These are phyloP conservation scores for Pythium sp. DNA, from an alignment of 352 stramenopile species.

Conservation along the genomic window DNA sequence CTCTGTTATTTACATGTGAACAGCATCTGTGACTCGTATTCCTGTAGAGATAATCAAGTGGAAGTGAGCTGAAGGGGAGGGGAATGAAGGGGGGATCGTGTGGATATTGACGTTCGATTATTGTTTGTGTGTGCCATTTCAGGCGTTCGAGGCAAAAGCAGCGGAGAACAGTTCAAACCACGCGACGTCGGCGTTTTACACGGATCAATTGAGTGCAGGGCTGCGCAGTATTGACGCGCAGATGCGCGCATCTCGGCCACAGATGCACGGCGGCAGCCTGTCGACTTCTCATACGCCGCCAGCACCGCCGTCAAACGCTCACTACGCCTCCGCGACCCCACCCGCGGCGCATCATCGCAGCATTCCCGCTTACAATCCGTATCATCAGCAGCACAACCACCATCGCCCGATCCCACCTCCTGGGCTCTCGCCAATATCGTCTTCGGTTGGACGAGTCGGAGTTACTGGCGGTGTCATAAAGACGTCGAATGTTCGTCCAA, in stretches of 20 bases:
- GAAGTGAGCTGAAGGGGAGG: background rate
- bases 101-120: background rate
- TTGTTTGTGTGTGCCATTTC: constrained; percentile 1
- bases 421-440: background rate
- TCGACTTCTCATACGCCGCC: background rate
- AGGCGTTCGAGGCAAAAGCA: constrained; percentile 54
- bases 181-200: constrained; percentile 54
- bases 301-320: background rate
- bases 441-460: background rate
- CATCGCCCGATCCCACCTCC: background rate
- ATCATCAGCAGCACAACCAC: constrained; percentile 10
- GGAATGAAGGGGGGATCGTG: background rate
- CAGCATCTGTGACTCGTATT: background rate
- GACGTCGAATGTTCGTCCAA: background rate
- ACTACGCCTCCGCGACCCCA: constrained; percentile 1
- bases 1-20: background rate
- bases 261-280: constrained; percentile 11
- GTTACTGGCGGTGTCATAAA: background rate
- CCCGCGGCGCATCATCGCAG: constrained; percentile 11
- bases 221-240: constrained; percentile 59
- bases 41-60: background rate
- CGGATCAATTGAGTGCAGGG: constrained; percentile 39
- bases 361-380: constrained; percentile 15
- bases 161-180: constrained; percentile 38
- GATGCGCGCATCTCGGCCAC: constrained; percentile 20